Percentiles rank a stretch among this genome's conserved stretches.
Conservation (phyloP, 1,139 yeast genomes). For the Eremothecium coryli region DNA sequence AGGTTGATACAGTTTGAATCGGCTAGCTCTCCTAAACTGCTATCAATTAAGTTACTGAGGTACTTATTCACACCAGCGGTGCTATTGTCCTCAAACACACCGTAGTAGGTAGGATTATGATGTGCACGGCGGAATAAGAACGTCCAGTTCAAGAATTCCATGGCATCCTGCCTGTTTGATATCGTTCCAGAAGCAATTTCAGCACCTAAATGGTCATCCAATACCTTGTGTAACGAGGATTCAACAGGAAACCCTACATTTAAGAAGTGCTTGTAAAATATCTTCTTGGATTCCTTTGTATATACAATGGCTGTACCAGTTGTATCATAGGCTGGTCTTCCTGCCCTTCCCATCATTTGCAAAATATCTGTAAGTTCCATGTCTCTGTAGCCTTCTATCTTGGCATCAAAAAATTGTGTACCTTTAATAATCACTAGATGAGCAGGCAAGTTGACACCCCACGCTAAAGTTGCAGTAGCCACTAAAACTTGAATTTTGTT, state of each 20-base stretch:
- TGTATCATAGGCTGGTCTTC: constrained; percentile 94
- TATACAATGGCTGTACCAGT: constrained; percentile 92
- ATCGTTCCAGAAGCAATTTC: constrained; percentile 89
- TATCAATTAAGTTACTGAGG: constrained; percentile 64
- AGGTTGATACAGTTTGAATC: constrained; percentile 63
- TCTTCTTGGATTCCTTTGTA: constrained; percentile 85
- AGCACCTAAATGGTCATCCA: constrained; percentile 94
- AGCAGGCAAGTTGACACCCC: constrained; percentile 56
- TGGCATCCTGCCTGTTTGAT: constrained; percentile 71
- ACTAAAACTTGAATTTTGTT: constrained; percentile 83
- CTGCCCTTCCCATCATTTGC: constrained; percentile 68
- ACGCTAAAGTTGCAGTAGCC: constrained; percentile 88
- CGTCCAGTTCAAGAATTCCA: constrained; percentile 93
- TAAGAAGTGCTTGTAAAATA: constrained; percentile 86
- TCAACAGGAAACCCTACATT: constrained; percentile 98
- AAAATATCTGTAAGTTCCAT: constrained; percentile 67
- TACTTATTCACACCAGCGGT: constrained; percentile 62
- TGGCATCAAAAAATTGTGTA: constrained; percentile 39
- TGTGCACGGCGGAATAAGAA: constrained; percentile 88
- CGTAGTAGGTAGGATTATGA: constrained; percentile 91
- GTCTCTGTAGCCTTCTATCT: constrained; percentile 45
- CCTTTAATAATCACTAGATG: constrained; percentile 52
- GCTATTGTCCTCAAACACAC: constrained; percentile 57
- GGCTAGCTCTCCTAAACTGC: constrained; percentile 54
- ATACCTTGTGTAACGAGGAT: constrained; percentile 82